Evolutionary conservation across 2,329 filamentous ascomycete genomes (phyloP).

Genomic region (Geosmithia putterillii): DNA sequence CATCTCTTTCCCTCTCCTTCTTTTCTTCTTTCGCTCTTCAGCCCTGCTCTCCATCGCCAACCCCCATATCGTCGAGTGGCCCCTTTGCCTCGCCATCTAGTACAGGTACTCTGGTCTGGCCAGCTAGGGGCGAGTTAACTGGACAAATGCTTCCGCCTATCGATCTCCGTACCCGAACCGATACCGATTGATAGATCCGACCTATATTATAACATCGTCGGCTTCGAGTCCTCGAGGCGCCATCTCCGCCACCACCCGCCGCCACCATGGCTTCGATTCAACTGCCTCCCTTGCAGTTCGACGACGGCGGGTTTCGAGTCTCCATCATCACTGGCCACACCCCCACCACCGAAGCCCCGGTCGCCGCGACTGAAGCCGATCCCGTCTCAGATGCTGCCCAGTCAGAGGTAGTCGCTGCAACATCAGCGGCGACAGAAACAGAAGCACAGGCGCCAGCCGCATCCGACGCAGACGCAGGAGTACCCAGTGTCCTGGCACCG

Average conservation of each 20-base stretch:
- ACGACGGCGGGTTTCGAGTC: constrained; percentile 3
- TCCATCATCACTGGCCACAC: constrained; percentile 1
- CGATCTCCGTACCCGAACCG: too few species aligned
- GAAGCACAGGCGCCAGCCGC: not conserved
- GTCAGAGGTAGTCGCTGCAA: not conserved
- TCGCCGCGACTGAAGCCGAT: not conserved
- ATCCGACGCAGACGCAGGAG: too few species aligned
- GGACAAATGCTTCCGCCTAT: too few species aligned
- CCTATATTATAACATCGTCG: too few species aligned
- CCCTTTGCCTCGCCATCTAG: too few species aligned
- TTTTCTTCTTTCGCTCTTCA: too few species aligned
- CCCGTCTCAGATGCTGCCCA: not conserved
- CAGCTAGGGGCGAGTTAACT: too few species aligned
- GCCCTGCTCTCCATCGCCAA: too few species aligned
- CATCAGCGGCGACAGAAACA: constrained; percentile 6
- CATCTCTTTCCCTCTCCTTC: not conserved
- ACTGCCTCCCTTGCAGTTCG: constrained; percentile 4
- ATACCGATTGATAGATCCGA: too few species aligned
- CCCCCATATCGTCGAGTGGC: too few species aligned
- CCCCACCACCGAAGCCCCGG: not conserved
- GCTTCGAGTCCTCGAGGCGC: too few species aligned
- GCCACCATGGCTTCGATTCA: constrained; percentile 4
- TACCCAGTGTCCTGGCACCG: not conserved
- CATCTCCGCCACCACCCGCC: not conserved
- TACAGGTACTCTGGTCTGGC: too few species aligned